A percentile compares a stretch with the other conserved stretches of the same genome.
These are phyloP conservation scores for Starmerella potacharoeniae DNA, from an alignment of 805 yeast genomes.

Conservation along the genomic window DNA sequence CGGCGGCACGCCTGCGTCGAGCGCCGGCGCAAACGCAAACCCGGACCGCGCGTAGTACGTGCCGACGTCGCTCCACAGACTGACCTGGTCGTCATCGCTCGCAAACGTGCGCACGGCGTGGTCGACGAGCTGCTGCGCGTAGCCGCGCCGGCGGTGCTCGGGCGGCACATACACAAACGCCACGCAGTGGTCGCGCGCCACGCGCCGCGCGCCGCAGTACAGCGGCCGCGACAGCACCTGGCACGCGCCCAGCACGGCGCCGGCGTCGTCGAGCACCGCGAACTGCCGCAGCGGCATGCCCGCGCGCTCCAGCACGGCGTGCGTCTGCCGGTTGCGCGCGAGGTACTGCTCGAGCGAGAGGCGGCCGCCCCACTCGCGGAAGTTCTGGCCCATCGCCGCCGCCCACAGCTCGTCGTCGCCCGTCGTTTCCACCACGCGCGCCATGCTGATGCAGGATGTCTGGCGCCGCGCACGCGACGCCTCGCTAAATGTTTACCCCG, in stretches of 20 bases:
- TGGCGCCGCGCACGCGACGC: too few species aligned
- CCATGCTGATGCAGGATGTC: neutral
- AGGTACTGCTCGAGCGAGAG: neutral
- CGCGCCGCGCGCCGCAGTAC: slow-evolving; percentile 7
- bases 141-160: slow-evolving; percentile 8
- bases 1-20: slow-evolving; percentile 4
- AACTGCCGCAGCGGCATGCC: slow-evolving; percentile 7
- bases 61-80: slow-evolving; percentile 19
- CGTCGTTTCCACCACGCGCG: neutral
- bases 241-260: slow-evolving; percentile 8
- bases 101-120: slow-evolving; percentile 2
- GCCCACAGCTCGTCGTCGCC: slow-evolving; percentile 2
- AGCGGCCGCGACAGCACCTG: slow-evolving; percentile 15
- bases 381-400: neutral
- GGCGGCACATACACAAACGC: slow-evolving; percentile 11
- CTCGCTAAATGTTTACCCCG: too few species aligned
- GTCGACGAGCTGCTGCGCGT: neutral
- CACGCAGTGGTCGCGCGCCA: slow-evolving; percentile 9
- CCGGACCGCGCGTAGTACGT: slow-evolving; percentile 13
- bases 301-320: neutral
- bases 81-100: slow-evolving; percentile 3
- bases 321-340: neutral
- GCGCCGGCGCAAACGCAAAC: slow-evolving; percentile 6
- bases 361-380: neutral
- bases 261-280: slow-evolving; percentile 1